These are phyloP conservation scores for Xylaria castorea DNA, from an alignment of 495 filamentous ascomycete species.

Conservation along the genomic window DNA sequence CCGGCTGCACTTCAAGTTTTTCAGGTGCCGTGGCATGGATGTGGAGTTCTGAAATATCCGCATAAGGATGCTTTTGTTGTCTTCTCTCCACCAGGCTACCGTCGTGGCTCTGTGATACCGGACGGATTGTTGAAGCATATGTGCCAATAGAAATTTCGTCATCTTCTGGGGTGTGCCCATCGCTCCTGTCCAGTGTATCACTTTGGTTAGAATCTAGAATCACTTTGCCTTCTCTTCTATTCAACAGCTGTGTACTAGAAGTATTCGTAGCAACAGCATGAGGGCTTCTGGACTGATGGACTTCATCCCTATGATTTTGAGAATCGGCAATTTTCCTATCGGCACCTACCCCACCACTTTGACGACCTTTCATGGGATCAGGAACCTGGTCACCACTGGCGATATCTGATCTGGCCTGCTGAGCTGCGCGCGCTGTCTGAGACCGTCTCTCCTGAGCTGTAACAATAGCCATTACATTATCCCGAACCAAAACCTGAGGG, in stretches of 20 bases:
- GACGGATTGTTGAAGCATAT: conserved; percentile 37
- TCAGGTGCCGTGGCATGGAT: not conserved
- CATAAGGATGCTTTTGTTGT: conserved; percentile 26
- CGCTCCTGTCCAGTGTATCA: not conserved
- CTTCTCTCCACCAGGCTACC: conserved; percentile 25
- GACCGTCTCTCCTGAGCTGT: conserved; percentile 35
- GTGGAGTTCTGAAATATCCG: not conserved
- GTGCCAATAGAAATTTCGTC: conserved; percentile 36
- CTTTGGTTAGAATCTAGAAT: conserved; percentile 3
- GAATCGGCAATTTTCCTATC: not conserved
- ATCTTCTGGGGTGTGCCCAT: conserved; percentile 30
- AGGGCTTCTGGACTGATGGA: not conserved
- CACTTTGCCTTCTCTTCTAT: not conserved
- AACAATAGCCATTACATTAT: conserved; percentile 26
- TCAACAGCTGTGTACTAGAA: not conserved
- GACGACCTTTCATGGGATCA: not conserved
- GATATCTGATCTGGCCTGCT: not conserved
- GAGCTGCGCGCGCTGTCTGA: conserved; percentile 29
- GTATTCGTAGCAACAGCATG: not conserved
- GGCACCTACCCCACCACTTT: not conserved
- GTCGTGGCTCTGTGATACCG: conserved; percentile 32
- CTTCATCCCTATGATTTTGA: conserved; percentile 4
- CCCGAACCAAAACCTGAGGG: conserved; percentile 20
- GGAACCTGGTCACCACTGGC: conserved; percentile 2
- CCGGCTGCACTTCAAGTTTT: not conserved